These are phyloP conservation scores for Corylus avellana DNA, from an alignment of 306 rosid genomes.

Conservation along the genomic window DNA sequence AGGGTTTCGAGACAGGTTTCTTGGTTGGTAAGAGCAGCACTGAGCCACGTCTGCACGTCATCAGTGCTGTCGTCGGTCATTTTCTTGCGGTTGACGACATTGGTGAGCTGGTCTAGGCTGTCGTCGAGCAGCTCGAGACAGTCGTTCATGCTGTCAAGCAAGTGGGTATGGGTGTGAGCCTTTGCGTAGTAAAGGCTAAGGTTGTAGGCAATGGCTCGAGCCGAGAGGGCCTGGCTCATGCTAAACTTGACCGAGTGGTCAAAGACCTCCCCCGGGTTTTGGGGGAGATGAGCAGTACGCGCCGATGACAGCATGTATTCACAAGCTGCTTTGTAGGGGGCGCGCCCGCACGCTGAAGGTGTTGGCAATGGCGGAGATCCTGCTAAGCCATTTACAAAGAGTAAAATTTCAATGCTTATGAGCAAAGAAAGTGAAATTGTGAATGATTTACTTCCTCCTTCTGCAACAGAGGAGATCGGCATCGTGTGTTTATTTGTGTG, in stretches of 20 bases:
- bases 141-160: conserved; percentile 14
- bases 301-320: conserved; percentile 22
- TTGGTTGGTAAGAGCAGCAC: conserved; percentile 44
- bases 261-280: conserved; percentile 14
- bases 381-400: background rate
- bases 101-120: conserved; percentile 32
- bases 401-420: background rate
- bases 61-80: background rate
- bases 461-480: background rate
- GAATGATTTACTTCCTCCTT: background rate
- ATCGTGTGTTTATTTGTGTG: conserved; percentile 3
- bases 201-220: conserved; percentile 30
- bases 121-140: conserved; percentile 41
- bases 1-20: conserved; percentile 38
- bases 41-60: conserved; percentile 42
- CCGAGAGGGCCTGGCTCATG: conserved; percentile 14
- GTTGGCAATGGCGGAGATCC: no score
- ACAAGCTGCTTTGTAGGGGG: conserved; percentile 27
- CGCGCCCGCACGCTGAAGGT: conserved; percentile 22
- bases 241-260: conserved; percentile 25
- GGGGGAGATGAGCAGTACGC: background rate
- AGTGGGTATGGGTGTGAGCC: background rate
- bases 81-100: background rate
- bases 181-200: conserved; percentile 4
- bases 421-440: background rate